Base-by-base conservation (phyloP, 208 protist species). In the Acanthamoeba castellanii region DNA sequence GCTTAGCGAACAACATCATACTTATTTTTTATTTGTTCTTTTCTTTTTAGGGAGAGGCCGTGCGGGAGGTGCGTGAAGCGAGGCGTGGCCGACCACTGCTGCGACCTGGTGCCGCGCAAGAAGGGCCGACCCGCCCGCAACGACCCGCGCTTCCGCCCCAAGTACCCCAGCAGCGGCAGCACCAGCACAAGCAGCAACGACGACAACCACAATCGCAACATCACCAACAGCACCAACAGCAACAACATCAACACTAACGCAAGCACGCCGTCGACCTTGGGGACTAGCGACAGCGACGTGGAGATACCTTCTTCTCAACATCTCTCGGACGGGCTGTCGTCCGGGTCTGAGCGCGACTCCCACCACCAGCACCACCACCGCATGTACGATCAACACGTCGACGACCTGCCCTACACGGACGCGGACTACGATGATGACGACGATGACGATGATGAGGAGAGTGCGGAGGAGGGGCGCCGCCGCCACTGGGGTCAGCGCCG, bases 91-190 rank as follows among this genome's bases (percentile, higher is more conserved):
- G 30, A 37, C 72, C 34, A 81, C 6, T 81, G 72, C 72, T 50
- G 72, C 20, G 72, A 81, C 72, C 72, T 50, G 32, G 34, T 30
- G 6, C 72, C 72, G 30, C 72, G 72, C 42, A 81, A 81, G 72
- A 14, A 27, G 13, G 72, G 72, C 25, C 72, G 72, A 5, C 72
- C 72, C 7, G 72, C 72, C 13, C 72, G 72, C 16, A 81, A 27
- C 14, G 72, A 81, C 72, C 72, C 72, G 13, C 72, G 72, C 32
- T 81, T 50, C 72, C 72, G 72, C 3, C 34, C 72, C 34, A 81
- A 81, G 72, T n/a, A 81, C 72, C 70, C 70, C 34, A 47, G 50
- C 18, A 14, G 18, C 1, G 16, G 16, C 52, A 6, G 5, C 52
- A 14, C 13, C 13, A 57, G 52, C 16, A 57, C 0, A 4, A 0